Conservation (phyloP, 345 rosid genomes). For the Xanthoceras sorbifolium region DNA sequence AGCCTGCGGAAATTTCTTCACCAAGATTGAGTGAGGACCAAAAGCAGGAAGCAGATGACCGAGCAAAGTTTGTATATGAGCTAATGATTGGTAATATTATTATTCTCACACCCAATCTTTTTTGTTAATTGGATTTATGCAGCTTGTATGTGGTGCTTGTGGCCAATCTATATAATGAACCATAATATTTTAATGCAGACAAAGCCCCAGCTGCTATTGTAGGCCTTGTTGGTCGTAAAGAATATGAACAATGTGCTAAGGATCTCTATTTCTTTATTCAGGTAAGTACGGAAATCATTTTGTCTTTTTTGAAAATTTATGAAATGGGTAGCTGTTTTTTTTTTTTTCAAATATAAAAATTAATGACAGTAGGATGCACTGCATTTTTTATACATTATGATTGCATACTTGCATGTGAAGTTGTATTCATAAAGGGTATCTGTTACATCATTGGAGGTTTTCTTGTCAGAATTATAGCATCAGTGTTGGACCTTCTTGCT, state of each 20-base stretch:
- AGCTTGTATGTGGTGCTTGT: not conserved
- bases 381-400: too few species aligned
- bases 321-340: not conserved
- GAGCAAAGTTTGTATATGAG: slow-evolving; percentile 87
- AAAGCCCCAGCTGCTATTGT: slow-evolving; percentile 84
- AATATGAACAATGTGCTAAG: slow-evolving; percentile 86
- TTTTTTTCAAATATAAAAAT: too few species aligned
- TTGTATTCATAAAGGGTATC: too few species aligned
- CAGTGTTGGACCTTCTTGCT: too few species aligned
- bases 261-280: slow-evolving; percentile 95
- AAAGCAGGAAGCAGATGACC: slow-evolving; percentile 72
- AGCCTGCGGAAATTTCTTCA: slow-evolving; percentile 43
- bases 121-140: slow-evolving; percentile 10
- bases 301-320: not conserved
- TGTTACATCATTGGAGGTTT: too few species aligned
- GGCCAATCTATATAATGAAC: not conserved
- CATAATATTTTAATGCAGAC: slow-evolving; percentile 44
- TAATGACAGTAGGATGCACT: too few species aligned
- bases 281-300: slow-evolving; percentile 42
- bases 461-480: too few species aligned
- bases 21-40: slow-evolving; percentile 57
- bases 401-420: too few species aligned
- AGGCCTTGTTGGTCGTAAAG: slow-evolving; percentile 86
- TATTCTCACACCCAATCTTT: not conserved
- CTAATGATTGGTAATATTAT: slow-evolving; percentile 75